Evolutionary conservation across 768 basidiomycete genomes (phyloP).

Genomic region (Boletus tomentosulus): DNA sequence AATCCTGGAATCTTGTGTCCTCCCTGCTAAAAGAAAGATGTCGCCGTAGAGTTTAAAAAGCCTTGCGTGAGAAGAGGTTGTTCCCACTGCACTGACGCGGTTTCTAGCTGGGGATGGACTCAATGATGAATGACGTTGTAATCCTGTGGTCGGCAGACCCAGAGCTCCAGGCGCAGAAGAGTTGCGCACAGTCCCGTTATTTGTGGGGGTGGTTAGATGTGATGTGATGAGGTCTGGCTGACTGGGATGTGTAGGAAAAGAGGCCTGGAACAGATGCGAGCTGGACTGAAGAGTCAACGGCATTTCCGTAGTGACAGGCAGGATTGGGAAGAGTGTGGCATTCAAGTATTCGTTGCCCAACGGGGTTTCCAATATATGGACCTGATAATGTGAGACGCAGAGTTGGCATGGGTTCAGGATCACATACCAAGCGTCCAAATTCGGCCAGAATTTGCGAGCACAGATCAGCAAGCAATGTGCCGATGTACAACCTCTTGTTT

Average conservation of each 20-base stretch:
- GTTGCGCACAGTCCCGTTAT: constrained; percentile 48
- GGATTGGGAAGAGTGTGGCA: constrained; percentile 55
- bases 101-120: constrained; percentile 47
- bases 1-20: constrained; percentile 72
- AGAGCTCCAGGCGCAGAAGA: constrained; percentile 37
- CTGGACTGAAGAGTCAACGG: constrained; percentile 51
- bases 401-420: not conserved
- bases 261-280: constrained; percentile 39
- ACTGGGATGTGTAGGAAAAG: constrained; percentile 48
- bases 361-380: constrained; percentile 75
- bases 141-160: constrained; percentile 11
- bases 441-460: constrained; percentile 85
- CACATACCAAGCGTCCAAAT: constrained; percentile 78
- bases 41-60: constrained; percentile 87
- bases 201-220: constrained; percentile 20
- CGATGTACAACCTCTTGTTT: constrained; percentile 83
- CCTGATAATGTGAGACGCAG: constrained; percentile 40
- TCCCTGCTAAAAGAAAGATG: constrained; percentile 83
- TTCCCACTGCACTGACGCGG: constrained; percentile 58
- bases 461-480: constrained; percentile 82
- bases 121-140: constrained; percentile 51
- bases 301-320: constrained; percentile 59
- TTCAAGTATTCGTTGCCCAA: constrained; percentile 85
- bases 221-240: constrained; percentile 47
- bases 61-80: constrained; percentile 77